phyloP scores from a whole-genome alignment of 2,329 filamentous ascomycete genomes.

The Xylaria sp. region DNA sequence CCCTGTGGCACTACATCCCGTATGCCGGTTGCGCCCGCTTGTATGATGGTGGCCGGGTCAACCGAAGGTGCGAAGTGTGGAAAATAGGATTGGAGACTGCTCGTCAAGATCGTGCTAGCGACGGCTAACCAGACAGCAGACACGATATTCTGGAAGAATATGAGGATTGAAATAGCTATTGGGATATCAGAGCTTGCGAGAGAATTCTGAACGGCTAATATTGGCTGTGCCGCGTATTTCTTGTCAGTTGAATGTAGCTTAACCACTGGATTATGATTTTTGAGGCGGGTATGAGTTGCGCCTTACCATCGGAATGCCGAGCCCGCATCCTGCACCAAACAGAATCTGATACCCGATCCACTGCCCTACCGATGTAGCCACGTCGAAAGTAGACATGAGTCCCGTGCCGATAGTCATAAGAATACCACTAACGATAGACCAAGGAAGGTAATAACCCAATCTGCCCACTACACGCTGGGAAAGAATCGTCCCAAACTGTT shows the following conservation, averaged over 20 bases:
- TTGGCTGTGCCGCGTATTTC: background rate
- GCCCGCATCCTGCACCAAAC: background rate
- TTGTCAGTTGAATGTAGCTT: too few species aligned
- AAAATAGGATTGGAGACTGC: too few species aligned
- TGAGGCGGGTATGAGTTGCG: background rate
- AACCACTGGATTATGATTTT: too few species aligned
- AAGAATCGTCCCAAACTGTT: too few species aligned
- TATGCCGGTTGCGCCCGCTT: too few species aligned
- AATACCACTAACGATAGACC: too few species aligned
- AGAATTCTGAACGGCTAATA: background rate
- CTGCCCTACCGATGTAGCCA: background rate
- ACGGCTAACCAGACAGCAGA: background rate
- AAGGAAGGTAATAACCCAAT: too few species aligned
- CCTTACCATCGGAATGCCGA: background rate
- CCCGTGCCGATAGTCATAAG: background rate
- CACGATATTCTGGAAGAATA: background rate
- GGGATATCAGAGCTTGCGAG: background rate
- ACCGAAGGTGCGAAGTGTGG: too few species aligned
- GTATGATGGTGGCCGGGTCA: too few species aligned
- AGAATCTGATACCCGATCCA: background rate
- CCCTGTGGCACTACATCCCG: too few species aligned
- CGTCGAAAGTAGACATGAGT: background rate
- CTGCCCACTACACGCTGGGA: too few species aligned
- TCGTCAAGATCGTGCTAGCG: background rate
- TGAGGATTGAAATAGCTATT: background rate